Conservation (phyloP, 257 asterid genomes). For the Rubia yunnanensis region DNA sequence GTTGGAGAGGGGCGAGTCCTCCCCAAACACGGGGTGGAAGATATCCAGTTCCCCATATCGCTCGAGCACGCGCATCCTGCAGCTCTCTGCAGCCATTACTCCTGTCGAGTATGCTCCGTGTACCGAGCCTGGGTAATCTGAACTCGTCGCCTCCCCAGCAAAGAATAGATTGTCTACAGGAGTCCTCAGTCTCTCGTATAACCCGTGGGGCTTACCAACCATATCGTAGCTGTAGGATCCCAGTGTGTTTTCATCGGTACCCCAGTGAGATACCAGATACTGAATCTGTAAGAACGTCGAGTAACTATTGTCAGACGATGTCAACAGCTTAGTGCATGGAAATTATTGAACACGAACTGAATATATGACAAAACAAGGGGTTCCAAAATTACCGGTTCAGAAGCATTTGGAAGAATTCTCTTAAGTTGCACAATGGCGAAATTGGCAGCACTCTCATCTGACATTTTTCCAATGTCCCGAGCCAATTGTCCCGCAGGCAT, state of each 20-base stretch:
- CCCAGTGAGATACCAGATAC: constrained; percentile 84
- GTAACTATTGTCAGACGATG: neutral
- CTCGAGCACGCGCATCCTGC: constrained; percentile 84
- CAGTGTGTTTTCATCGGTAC: constrained; percentile 54
- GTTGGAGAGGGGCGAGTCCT: constrained; percentile 38
- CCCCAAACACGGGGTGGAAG: constrained; percentile 68
- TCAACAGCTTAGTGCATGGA: neutral
- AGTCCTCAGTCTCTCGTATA: constrained; percentile 66
- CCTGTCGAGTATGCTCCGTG: constrained; percentile 92
- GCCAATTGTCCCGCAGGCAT: constrained; percentile 97
- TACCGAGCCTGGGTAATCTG: constrained; percentile 74
- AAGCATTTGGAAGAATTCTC: constrained; percentile 76
- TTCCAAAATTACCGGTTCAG: constrained; percentile 54
- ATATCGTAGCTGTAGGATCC: constrained; percentile 84
- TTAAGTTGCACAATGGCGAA: constrained; percentile 72
- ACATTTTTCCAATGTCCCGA: constrained; percentile 78
- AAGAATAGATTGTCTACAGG: constrained; percentile 84
- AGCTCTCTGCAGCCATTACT: constrained; percentile 80
- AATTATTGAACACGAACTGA: neutral
- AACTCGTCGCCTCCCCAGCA: constrained; percentile 89
- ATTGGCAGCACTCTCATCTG: constrained; percentile 82
- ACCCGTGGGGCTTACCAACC: constrained; percentile 72
- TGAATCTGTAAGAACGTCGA: constrained; percentile 38
- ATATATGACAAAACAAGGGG: neutral
- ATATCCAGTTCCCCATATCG: constrained; percentile 72